Conservation (phyloP, 768 basidiomycete genomes). For the Psilocybe cubensis region DNA sequence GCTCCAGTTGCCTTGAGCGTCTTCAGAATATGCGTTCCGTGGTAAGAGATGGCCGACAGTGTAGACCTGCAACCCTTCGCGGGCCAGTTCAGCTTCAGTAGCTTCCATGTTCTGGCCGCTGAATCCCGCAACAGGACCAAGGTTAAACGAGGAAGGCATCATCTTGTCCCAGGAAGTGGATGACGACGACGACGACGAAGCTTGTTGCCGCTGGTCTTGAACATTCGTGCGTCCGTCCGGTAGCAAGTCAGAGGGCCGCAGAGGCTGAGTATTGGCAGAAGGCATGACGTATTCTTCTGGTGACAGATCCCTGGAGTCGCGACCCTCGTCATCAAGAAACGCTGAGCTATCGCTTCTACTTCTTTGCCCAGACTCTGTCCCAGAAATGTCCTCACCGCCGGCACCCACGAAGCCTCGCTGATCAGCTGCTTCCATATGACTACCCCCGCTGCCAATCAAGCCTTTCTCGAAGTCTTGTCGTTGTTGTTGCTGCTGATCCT, state of each 20-base stretch:
- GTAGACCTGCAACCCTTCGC: conserved; percentile 79
- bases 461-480: background rate
- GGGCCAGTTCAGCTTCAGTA: conserved; percentile 31
- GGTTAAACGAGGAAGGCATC: conserved; percentile 7
- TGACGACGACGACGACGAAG: background rate
- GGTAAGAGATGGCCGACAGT: conserved; percentile 81
- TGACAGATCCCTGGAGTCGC: background rate
- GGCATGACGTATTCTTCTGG: conserved; percentile 16
- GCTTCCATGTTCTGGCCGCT: background rate
- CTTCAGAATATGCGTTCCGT: conserved; percentile 38
- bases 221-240: background rate
- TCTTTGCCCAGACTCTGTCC: background rate
- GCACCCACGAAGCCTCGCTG: background rate
- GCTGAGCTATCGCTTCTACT: conserved; percentile 6
- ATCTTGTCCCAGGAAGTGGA: conserved; percentile 20
- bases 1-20: conserved; percentile 63
- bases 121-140: background rate
- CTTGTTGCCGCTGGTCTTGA: conserved; percentile 2
- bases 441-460: background rate
- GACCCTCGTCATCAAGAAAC: background rate
- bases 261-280: background rate
- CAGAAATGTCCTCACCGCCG: background rate
- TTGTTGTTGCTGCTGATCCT: conserved; percentile 6
- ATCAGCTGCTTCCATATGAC: too few species aligned
- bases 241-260: background rate